phyloP scores from a whole-genome alignment of 2,329 filamentous ascomycete genomes.

The Dactylonectria estremocensis region DNA sequence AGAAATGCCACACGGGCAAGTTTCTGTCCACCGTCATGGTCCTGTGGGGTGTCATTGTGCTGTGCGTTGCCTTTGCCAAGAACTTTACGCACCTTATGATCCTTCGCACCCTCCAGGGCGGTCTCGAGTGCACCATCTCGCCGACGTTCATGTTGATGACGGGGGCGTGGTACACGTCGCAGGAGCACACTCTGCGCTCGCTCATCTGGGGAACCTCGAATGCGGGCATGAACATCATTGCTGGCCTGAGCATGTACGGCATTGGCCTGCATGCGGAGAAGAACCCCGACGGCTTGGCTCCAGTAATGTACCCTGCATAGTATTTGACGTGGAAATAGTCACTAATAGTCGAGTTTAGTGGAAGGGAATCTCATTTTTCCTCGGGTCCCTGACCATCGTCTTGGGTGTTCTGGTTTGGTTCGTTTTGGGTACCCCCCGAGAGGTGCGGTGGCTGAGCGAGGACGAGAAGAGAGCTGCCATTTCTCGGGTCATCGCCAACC shows the following conservation, averaged over 20 bases:
- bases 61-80: slow-evolving; percentile 49
- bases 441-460: slow-evolving; percentile 50
- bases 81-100: slow-evolving; percentile 51
- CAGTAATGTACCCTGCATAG: slow-evolving; percentile 23
- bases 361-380: slow-evolving; percentile 50
- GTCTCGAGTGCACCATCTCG: slow-evolving; percentile 49
- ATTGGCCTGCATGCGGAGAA: slow-evolving; percentile 41
- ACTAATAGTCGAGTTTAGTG: slow-evolving; percentile 27
- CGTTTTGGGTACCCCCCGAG: slow-evolving; percentile 50
- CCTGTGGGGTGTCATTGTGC: slow-evolving; percentile 50
- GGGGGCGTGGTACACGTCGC: slow-evolving; percentile 51
- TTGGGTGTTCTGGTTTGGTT: slow-evolving; percentile 45
- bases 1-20: slow-evolving; percentile 54
- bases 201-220: slow-evolving; percentile 53
- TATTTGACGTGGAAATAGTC: too few relatives aligned
- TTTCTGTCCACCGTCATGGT: slow-evolving; percentile 55
- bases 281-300: slow-evolving; percentile 41
- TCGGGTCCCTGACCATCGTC: slow-evolving; percentile 48
- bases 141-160: slow-evolving; percentile 53
- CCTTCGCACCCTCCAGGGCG: slow-evolving; percentile 49
- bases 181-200: slow-evolving; percentile 50
- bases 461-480: slow-evolving; percentile 50
- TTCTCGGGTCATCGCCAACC: slow-evolving; percentile 48
- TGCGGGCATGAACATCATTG: slow-evolving; percentile 52
- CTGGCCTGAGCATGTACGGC: slow-evolving; percentile 49